phyloP scores from a whole-genome alignment of 176 grass and related monocot species.

The Carex cristatella region DNA sequence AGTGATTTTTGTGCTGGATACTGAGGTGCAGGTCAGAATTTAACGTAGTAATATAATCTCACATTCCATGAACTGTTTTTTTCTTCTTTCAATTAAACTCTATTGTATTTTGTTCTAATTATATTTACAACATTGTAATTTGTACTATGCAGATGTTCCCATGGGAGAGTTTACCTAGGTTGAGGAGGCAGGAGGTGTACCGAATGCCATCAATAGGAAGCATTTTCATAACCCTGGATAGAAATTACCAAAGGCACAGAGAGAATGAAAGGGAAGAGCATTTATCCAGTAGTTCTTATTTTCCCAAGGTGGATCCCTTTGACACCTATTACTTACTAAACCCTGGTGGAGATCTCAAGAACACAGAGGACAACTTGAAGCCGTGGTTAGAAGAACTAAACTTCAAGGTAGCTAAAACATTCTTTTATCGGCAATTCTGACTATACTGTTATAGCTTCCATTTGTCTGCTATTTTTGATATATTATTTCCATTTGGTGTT shows the following conservation, averaged over 20 bases:
- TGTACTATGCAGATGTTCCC: slow-evolving; percentile 68
- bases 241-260: slow-evolving; percentile 29
- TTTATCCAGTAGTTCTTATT: slow-evolving; percentile 4
- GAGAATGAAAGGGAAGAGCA: slow-evolving; percentile 3
- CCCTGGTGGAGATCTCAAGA: slow-evolving; percentile 49
- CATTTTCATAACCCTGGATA: slow-evolving; percentile 43
- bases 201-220: slow-evolving; percentile 76
- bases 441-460: neutral
- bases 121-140: no score
- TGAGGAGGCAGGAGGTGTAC: slow-evolving; percentile 82
- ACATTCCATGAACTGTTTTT: neutral
- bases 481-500: neutral
- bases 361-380: neutral
- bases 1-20: slow-evolving; percentile 77
- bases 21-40: slow-evolving; percentile 56
- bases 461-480: neutral
- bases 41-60: neutral
- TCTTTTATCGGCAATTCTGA: neutral
- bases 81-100: neutral
- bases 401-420: neutral
- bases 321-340: slow-evolving; percentile 76
- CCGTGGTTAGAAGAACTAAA: slow-evolving; percentile 2
- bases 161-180: slow-evolving; percentile 71
- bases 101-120: neutral
- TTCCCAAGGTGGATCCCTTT: slow-evolving; percentile 60